Evolutionary conservation across 73 alveolate species (phyloP).

Genomic region (Symbiodinium natans): DNA sequence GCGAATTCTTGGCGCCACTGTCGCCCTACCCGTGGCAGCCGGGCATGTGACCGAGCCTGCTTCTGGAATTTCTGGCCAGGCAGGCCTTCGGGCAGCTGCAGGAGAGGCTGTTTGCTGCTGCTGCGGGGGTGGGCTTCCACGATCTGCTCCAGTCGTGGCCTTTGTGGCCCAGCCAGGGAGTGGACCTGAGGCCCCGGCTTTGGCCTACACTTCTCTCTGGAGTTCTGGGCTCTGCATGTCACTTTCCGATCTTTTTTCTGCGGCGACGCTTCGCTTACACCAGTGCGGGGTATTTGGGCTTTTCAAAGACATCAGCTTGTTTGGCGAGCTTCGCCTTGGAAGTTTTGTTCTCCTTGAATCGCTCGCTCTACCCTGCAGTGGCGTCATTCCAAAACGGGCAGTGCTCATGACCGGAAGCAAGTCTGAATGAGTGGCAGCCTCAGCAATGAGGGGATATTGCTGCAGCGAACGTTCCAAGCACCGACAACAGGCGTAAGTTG

Average conservation of each 20-base stretch:
- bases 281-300: neutral
- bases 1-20: neutral
- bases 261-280: neutral
- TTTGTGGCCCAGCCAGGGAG: neutral
- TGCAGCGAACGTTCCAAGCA: no score
- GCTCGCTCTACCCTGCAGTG: constrained; percentile 15
- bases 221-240: neutral
- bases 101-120: no score
- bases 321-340: neutral
- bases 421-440: constrained; percentile 11
- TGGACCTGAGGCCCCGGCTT: neutral
- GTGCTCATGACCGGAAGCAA: neutral
- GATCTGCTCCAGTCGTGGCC: neutral
- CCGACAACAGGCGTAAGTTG: no score
- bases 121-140: neutral
- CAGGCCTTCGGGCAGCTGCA: neutral
- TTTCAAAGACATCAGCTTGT: neutral
- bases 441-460: no score
- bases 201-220: neutral
- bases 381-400: constrained; percentile 1
- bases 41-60: neutral
- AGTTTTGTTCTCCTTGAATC: neutral
- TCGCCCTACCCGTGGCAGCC: neutral
- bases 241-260: neutral
- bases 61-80: neutral